phyloP scores from a whole-genome alignment of 1,139 yeast species.

The Geotrichum carabidarum region DNA sequence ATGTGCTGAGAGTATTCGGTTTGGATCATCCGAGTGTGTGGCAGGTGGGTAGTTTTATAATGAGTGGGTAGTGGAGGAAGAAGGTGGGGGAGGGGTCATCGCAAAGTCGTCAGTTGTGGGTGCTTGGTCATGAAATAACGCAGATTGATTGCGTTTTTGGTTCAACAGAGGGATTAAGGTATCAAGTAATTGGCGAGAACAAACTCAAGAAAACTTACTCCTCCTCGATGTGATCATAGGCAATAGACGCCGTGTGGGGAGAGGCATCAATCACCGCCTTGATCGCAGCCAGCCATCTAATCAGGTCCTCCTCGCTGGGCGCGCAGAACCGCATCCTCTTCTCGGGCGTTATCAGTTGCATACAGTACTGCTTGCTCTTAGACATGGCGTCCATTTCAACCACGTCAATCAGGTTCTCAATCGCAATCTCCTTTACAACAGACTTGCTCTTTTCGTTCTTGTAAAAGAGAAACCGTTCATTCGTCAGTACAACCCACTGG shows the following conservation, averaged over 20 bases:
- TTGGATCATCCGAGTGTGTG: no score
- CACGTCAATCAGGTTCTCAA: slow-evolving; percentile 45
- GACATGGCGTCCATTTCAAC: slow-evolving; percentile 51
- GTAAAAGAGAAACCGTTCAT: slow-evolving; percentile 42
- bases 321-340: slow-evolving; percentile 48
- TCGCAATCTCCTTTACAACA: slow-evolving; percentile 35
- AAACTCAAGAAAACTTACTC: not conserved
- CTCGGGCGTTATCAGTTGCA: slow-evolving; percentile 46
- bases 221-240: slow-evolving; percentile 2
- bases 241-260: slow-evolving; percentile 2
- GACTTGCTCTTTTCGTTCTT: slow-evolving; percentile 33
- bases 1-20: no score
- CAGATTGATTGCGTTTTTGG: no score
- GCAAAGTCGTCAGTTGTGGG: no score
- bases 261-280: slow-evolving; percentile 29
- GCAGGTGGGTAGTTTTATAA: no score
- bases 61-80: no score
- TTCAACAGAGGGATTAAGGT: no score
- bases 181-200: no score
- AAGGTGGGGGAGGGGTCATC: no score
- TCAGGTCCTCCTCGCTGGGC: slow-evolving; percentile 45
- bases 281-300: slow-evolving; percentile 49
- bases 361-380: slow-evolving; percentile 44
- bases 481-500: slow-evolving; percentile 45
- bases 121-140: no score